Evolutionary conservation across 306 rosid genomes (phyloP), one percentile per base, ranked within the genome.

Genomic region (Medicago ruthenica): DNA sequence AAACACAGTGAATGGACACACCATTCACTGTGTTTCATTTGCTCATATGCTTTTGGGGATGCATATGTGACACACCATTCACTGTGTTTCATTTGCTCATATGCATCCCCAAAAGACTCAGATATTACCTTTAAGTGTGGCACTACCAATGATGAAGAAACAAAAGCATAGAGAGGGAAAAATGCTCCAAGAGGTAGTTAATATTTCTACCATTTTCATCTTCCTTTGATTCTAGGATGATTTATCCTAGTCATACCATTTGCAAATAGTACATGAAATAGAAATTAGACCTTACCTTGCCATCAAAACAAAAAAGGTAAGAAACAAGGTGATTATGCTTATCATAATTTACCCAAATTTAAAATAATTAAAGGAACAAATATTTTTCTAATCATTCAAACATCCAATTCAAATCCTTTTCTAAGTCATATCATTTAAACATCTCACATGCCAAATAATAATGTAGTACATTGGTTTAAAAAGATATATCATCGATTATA

Each of bases 121-220:
- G 78, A 87, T 83, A 76, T 83, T 87, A 41, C 89, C 96, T 44
- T 83, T 88, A 31, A 87, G 92, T 78, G 90, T 92, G 57, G 96
- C 97, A 20, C 86, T 85, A 1, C 92, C 87, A 27, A 88, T 76
- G 82, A 87, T 90, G 92, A 92, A 92, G 79, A 89, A 90, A 57
- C 96, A 84, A 70, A 87, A 90, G 81, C 87, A 85, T 75, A 83
- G 97, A 76, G 93, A 92, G 77, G 81, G 88, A 79, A 84, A 88
- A 84, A 82, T 85, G 87, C 87, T 74, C 11, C 57, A 87, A 74
- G 96, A 88, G 93, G 97, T 92, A 55, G 55, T 65, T 76, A 10
- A 50, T 61, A n/a, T n/a, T n/a, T 76, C 18, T 71, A 20, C 36
- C 68, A 77, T 22, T 5, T 9, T n/a, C 22, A 3, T 59, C 34